Base-by-base conservation (phyloP, 345 rosid species). In the Eucalyptus curtisii region DNA sequence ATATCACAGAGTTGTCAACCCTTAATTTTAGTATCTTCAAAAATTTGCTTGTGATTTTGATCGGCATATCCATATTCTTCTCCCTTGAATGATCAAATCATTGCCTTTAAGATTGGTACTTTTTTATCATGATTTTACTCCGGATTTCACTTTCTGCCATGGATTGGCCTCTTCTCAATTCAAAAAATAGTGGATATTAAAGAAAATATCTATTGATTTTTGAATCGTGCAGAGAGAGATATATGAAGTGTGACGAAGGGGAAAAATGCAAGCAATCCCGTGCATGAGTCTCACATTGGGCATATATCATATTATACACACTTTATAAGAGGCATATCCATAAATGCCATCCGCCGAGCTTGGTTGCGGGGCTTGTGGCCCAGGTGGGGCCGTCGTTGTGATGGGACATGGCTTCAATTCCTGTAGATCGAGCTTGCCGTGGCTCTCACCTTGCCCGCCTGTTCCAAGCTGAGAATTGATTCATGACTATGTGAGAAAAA, bases 391-490 rank as follows among this genome's bases (percentile, higher is more conserved):
- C 91, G 13, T 31, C 9, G 13, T 42, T 25, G 87, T 61, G 87
- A 8, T 61, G 47, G 93, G 25, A 90, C 37, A 9, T 30, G 55
- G 71, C 61, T 9, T 85, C 25, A 25, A 55, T 40, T 44, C 59
- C 19, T 9, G 5, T 13, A 40, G 91, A 92, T 27, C 40, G 91
- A 88, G 86, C 25, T 20, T 8, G 16, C 22, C 2, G n/a, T 59
- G 89, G 92, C 10, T 16, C 42, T 2, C 1, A 1, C 2, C 64
- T 40, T 91, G 91, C 88, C 5, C 12, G 92, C 92, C 93, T 92
- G 49, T 42, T 91, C 92, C 92, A 90, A 92, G 93, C 55, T 16
- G 19, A 57, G 92, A 92, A 93, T 53, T 86, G 86, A 40, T n/a
- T 7, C 15, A 1, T n/a, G 91, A 57, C n/a, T 25, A 25, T 57